Evolutionary conservation across 192 early-diverging fungal species (phyloP), one percentile per base, ranked within the genome.

Genomic region (Dissophora ornata): DNA sequence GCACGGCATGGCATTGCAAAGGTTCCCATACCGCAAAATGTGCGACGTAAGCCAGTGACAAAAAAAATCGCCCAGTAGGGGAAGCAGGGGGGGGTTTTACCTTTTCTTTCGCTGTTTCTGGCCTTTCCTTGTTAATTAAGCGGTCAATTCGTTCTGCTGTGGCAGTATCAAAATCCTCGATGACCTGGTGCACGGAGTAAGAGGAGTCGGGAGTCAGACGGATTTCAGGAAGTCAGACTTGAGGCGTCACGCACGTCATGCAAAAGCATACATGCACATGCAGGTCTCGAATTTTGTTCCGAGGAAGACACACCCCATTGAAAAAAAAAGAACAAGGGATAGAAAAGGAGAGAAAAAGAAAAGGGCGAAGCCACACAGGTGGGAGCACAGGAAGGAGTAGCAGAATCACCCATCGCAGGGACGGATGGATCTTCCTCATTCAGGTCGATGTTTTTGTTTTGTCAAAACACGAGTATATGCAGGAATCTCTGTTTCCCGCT

Each of bases 101-200:
- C 45, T 45, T 13, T 18, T 77, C 73, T 38, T 77, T 77, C 12
- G 73, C 64, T 0, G 73, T 64, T 45, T 59, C 47, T 0, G 58
- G 51, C 21, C 49, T 40, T 12, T 77, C 73, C 47, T 77, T 77
- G 64, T 67, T 77, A 25, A 77, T 77, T 24, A 77, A 58, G 11
- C 73, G 73, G 49, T 77, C 73, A 36, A 77, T 77, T 19, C 64
- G 51, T 22, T 77, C 73, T 38, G 64, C 73, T 15, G 73, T 77
- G 7, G 51, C 63, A 11, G 46, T 25, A 28, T 77, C 73, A 30
- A 77, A 57, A 21, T 67, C 65, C 24, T 67, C 67, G 52, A 77
- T 62, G 24, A 66, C 53, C 63, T 67, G 18, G 42, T 22, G 28
- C 13, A 60, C 0, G 29, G 25, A 49, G 0, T 24, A 42, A 25